phyloP scores from a whole-genome alignment of 73 alveolate genomes.

The Blepharisma stoltei region DNA sequence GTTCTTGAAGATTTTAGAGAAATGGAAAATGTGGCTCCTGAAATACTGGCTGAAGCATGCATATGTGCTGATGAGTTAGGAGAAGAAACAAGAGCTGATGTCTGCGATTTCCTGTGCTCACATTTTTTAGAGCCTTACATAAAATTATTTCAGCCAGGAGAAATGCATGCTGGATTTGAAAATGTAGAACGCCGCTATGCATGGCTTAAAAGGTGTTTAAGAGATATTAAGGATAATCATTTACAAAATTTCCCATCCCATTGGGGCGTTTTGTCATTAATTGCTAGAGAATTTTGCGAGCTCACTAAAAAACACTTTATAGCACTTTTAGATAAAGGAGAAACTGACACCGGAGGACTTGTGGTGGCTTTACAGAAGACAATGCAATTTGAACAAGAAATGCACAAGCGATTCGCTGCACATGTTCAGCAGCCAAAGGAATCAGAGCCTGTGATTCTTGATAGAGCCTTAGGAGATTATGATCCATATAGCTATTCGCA shows the following conservation, averaged over 20 bases:
- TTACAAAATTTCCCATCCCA: conserved; percentile 86
- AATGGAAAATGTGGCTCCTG: conserved; percentile 32
- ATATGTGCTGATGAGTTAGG: conserved; percentile 47
- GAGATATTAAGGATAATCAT: conserved; percentile 84
- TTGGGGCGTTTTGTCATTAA: conserved; percentile 86
- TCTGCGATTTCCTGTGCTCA: conserved; percentile 72
- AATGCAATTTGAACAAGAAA: conserved; percentile 78
- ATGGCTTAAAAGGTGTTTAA: conserved; percentile 88
- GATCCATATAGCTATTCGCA: conserved; percentile 63
- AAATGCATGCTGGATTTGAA: conserved; percentile 73
- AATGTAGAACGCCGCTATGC: conserved; percentile 92
- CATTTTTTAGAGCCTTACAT: conserved; percentile 81
- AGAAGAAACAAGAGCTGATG: conserved; percentile 38
- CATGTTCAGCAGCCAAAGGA: conserved; percentile 24
- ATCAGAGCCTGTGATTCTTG: not conserved
- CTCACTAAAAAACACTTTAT: conserved; percentile 75
- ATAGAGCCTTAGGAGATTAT: conserved; percentile 31
- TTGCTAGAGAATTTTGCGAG: conserved; percentile 93
- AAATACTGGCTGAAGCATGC: conserved; percentile 50
- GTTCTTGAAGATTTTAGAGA: conserved; percentile 45
- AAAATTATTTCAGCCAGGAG: conserved; percentile 73
- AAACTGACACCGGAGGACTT: conserved; percentile 59
- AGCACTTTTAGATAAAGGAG: conserved; percentile 60
- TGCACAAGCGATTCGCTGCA: conserved; percentile 64
- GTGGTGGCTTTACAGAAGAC: conserved; percentile 77